phyloP scores from a whole-genome alignment of 1,139 yeast genomes.

The Pichia kudriavzevii region DNA sequence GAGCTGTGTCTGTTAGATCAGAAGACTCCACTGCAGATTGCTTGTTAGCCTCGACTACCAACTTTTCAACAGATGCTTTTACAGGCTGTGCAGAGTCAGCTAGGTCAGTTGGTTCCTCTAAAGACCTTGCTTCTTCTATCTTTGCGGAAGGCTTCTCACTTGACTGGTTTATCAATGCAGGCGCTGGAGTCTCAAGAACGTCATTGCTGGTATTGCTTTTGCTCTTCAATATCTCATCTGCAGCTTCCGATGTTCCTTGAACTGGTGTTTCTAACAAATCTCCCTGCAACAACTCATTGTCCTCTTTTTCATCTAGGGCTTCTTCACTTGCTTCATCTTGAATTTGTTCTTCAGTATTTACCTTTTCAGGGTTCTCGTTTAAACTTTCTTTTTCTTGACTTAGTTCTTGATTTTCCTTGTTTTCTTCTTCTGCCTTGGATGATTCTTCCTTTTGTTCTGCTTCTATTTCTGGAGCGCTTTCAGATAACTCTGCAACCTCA shows the following conservation, averaged over 20 bases:
- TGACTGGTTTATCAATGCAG: too few species aligned
- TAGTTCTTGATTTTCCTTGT: too few species aligned
- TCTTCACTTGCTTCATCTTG: conserved; percentile 1
- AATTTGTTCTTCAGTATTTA: too few species aligned
- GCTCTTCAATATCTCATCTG: too few species aligned
- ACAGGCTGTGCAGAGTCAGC: conserved; percentile 5
- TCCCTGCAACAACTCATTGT: conserved; percentile 3
- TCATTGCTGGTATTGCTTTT: too few species aligned
- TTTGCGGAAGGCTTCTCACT: too few species aligned
- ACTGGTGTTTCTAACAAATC: conserved; percentile 14
- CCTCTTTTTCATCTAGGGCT: conserved; percentile 1
- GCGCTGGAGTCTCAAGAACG: too few species aligned
- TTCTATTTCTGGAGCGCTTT: conserved; percentile 4
- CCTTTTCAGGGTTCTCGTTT: too few species aligned
- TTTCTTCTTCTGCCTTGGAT: conserved; percentile 30
- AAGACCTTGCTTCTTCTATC: conserved; percentile 7
- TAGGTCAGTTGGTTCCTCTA: conserved; percentile 7
- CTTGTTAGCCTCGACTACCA: background rate
- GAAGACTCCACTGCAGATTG: background rate
- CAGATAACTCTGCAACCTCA: conserved; percentile 9
- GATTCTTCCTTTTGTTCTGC: conserved; percentile 1
- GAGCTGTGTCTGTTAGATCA: background rate
- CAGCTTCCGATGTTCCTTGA: too few species aligned
- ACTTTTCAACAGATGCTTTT: conserved; percentile 5
- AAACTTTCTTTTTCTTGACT: too few species aligned